These are phyloP conservation scores for Hirsutella thompsonii DNA, from an alignment of 2,329 filamentous ascomycete genomes.

Conservation along the genomic window DNA sequence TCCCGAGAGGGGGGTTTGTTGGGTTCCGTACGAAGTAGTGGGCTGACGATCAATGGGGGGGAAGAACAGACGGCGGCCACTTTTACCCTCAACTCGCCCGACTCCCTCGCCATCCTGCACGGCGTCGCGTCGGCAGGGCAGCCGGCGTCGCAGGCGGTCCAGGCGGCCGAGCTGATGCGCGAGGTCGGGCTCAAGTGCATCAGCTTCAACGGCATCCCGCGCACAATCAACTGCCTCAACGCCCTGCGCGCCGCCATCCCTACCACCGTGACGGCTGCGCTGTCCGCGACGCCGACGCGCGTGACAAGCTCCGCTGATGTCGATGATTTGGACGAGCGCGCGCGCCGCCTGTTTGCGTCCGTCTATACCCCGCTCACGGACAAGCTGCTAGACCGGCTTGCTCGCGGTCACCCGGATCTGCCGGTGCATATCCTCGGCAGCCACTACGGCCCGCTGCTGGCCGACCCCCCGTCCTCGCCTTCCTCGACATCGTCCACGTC, in stretches of 20 bases:
- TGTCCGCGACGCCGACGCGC: constrained; percentile 46
- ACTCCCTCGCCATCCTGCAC: constrained; percentile 55
- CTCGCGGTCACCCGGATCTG: constrained; percentile 65
- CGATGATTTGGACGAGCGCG: constrained; percentile 39
- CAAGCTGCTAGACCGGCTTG: constrained; percentile 60
- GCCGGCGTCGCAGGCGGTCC: constrained; percentile 16
- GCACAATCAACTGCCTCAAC: constrained; percentile 71
- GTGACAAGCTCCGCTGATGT: no score
- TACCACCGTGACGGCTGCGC: constrained; percentile 31
- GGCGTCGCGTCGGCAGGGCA: constrained; percentile 25
- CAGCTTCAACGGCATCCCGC: constrained; percentile 70
- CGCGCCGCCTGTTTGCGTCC: constrained; percentile 57
- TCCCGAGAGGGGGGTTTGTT: no score
- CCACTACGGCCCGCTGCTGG: constrained; percentile 63
- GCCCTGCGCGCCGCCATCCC: constrained; percentile 56
- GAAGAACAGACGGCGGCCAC: constrained; percentile 58
- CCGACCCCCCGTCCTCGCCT: constrained; percentile 50
- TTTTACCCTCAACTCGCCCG: constrained; percentile 77
- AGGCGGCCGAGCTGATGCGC: constrained; percentile 57
- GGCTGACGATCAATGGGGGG: not conserved
- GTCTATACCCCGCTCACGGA: constrained; percentile 64
- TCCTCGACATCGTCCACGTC: no score
- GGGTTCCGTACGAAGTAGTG: no score
- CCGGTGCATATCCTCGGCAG: constrained; percentile 66
- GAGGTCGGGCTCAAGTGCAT: constrained; percentile 68